Evolutionary conservation across 75 land plant genomes (phyloP).

Genomic region (Adiantum capillusveneris): DNA sequence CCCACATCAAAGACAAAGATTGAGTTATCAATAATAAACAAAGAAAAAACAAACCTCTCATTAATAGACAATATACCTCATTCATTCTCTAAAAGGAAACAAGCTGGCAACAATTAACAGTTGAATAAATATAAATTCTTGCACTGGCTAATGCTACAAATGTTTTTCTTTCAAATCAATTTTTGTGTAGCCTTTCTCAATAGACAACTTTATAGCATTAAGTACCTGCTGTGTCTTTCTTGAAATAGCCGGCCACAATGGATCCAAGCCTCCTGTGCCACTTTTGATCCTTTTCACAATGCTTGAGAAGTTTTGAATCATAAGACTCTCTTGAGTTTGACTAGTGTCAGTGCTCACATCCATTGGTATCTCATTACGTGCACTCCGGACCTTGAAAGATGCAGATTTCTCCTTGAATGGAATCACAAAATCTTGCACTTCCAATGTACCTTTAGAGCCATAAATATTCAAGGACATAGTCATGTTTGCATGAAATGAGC

Average conservation of each 20-base stretch:
- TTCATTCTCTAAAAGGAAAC: too few species aligned
- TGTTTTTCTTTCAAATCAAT: too few species aligned
- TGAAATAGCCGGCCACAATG: slow-evolving; percentile 43
- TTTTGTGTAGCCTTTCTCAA: slow-evolving; percentile 31
- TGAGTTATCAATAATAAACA: too few species aligned
- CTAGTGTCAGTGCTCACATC: slow-evolving; percentile 32
- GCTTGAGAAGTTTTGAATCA: slow-evolving; percentile 64
- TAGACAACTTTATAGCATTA: slow-evolving; percentile 60
- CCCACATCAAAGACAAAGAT: too few species aligned
- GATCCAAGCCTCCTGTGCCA: slow-evolving; percentile 29
- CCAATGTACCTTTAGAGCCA: slow-evolving; percentile 39
- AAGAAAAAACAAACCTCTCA: too few species aligned
- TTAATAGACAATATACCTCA: too few species aligned
- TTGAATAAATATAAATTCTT: too few species aligned
- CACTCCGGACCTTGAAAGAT: background rate
- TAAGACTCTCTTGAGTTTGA: slow-evolving; percentile 61
- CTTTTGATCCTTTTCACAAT: slow-evolving; percentile 36
- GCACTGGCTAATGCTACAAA: too few species aligned
- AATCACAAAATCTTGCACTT: slow-evolving; percentile 53
- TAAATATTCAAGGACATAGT: slow-evolving; percentile 43
- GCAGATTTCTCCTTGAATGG: slow-evolving; percentile 31
- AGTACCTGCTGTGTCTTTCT: slow-evolving; percentile 65
- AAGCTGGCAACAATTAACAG: too few species aligned
- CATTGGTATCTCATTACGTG: background rate
- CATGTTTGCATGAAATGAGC: slow-evolving; percentile 58